Evolutionary conservation across 306 rosid genomes (phyloP), one percentile per base, ranked within the genome.

Genomic region (Phaseolus lunatus): DNA sequence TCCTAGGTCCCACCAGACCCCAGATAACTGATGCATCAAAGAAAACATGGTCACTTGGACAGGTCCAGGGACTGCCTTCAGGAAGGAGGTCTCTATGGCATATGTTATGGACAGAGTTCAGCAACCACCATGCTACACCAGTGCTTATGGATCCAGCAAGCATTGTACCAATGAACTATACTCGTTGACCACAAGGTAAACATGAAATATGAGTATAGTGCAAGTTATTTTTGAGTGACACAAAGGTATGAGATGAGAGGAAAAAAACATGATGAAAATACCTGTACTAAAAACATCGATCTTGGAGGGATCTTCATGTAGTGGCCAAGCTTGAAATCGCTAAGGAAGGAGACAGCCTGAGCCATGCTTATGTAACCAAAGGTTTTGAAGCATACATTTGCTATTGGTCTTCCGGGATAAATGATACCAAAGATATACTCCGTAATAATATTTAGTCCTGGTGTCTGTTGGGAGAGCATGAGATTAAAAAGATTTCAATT

Each of bases 211-310:
- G 43, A 61, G 3, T 75, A 31, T 24, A 23, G 48, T 39, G 13
- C 3, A 47, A 29, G 72, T 0, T 45, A 43, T 12, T 27, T n/a
- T 27, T 44, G 13, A 15, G 67, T 56, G 39, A 56, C 43, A 56
- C 39, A 53, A 64, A 2, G 37, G 37, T 31, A 31, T 31, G 37
- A 5, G 37, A 7, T 14, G 41, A 24, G 18, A 9, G 41, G 27
- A 76, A n/a, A 14, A 11, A 14, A 26, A 47, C 27, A 18, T 18
- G 31, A 16, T 18, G 52, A 29, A 66, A 19, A 16, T 84, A 88
- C 97, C 89, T 92, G 97, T 78, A 89, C 97, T 56, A 89, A 73
- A 82, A 92, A 92, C 97, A 92, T 92, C 48, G 95, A 91, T 66
- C 87, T 86, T 62, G 93, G 95, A 56, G 97, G 91, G 79, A 92